These are phyloP conservation scores for Chaetomium fimeti DNA, from an alignment of 495 filamentous ascomycete genomes.

Conservation along the genomic window DNA sequence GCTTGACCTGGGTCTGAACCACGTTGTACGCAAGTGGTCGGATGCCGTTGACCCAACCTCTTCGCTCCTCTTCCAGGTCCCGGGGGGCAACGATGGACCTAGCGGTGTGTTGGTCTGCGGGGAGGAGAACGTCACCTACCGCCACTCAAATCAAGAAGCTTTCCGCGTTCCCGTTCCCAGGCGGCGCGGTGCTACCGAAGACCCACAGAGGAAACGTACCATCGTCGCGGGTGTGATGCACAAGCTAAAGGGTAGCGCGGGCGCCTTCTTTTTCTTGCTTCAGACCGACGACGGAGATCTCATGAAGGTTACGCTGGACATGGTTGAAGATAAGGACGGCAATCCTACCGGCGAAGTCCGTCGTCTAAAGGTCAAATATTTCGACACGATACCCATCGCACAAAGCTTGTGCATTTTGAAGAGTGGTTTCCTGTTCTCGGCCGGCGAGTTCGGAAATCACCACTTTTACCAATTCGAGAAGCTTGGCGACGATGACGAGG, in stretches of 20 bases:
- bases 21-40: constrained; percentile 93
- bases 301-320: constrained; percentile 92
- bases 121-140: constrained; percentile 91
- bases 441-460: constrained; percentile 88
- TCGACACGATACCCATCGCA: constrained; percentile 90
- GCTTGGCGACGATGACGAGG: constrained; percentile 92
- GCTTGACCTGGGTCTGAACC: constrained; percentile 88
- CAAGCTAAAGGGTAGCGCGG: constrained; percentile 76
- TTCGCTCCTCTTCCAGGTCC: constrained; percentile 90
- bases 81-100: constrained; percentile 88
- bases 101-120: constrained; percentile 94
- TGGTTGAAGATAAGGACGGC: constrained; percentile 76
- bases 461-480: constrained; percentile 97
- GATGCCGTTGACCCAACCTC: constrained; percentile 90
- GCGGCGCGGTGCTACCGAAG: constrained; percentile 79
- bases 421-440: constrained; percentile 92
- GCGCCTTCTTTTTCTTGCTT: constrained; percentile 92
- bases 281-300: constrained; percentile 96
- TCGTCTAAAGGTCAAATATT: constrained; percentile 91
- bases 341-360: constrained; percentile 76
- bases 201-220: constrained; percentile 81
- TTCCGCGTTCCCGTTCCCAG: constrained; percentile 89
- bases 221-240: constrained; percentile 94
- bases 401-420: constrained; percentile 86
- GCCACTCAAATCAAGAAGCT: constrained; percentile 85